phyloP scores from a whole-genome alignment of 1,284 basidiomycete genomes.

The Porogramme epimiltina region DNA sequence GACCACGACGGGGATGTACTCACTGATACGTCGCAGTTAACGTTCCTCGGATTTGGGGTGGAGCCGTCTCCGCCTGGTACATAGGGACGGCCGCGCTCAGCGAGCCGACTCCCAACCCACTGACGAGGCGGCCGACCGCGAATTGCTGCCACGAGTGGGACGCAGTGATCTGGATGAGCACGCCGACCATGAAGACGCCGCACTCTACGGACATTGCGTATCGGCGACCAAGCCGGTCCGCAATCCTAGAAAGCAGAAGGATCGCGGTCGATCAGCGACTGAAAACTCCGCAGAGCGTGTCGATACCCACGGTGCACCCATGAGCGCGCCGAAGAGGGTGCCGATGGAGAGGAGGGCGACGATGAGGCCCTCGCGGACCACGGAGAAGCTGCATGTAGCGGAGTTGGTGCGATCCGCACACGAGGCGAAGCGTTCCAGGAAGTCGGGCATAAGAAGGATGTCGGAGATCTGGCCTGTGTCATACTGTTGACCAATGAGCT shows the following conservation, averaged over 20 bases:
- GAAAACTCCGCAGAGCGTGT: slow-evolving; percentile 3
- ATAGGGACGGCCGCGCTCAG: slow-evolving; percentile 79
- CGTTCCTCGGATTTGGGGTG: slow-evolving; percentile 76
- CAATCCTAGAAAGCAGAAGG: slow-evolving; percentile 54
- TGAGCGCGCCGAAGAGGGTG: slow-evolving; percentile 58
- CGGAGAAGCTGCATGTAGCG: slow-evolving; percentile 51
- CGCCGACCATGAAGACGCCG: slow-evolving; percentile 67
- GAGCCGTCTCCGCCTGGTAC: slow-evolving; percentile 79
- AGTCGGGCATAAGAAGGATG: slow-evolving; percentile 77
- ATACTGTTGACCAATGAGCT: slow-evolving; percentile 36
- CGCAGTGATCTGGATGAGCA: slow-evolving; percentile 62
- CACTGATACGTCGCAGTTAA: slow-evolving; percentile 46
- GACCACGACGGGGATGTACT: not conserved
- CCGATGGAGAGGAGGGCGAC: slow-evolving; percentile 71
- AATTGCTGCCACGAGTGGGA: slow-evolving; percentile 59
- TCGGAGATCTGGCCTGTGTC: slow-evolving; percentile 82
- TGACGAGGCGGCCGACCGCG: slow-evolving; percentile 70
- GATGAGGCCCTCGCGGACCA: slow-evolving; percentile 62
- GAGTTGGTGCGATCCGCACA: slow-evolving; percentile 43
- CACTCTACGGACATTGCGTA: slow-evolving; percentile 75
- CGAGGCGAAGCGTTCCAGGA: slow-evolving; percentile 62
- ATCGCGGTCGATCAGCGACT: slow-evolving; percentile 43
- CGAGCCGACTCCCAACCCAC: slow-evolving; percentile 71
- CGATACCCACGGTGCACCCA: slow-evolving; percentile 62
- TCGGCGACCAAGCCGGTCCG: slow-evolving; percentile 70